Percentiles rank a stretch among this genome's conserved stretches.
Evolutionary conservation across 2,329 filamentous ascomycete species (phyloP).

Genomic region (Canariomyces notabilis): DNA sequence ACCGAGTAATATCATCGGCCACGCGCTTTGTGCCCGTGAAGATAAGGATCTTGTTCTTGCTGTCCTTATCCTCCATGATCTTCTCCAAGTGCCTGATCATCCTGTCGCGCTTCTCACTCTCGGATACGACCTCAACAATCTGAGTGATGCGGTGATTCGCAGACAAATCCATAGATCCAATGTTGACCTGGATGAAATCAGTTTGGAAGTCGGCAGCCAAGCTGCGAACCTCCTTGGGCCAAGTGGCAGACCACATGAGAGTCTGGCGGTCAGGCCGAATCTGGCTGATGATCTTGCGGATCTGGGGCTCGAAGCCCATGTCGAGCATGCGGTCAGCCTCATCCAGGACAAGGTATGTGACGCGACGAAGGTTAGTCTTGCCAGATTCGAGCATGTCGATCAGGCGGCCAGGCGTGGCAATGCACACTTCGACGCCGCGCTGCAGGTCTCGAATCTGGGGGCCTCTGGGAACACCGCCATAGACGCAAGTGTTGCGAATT

Average conservation of each 20-base stretch:
- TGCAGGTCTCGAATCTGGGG: conserved; percentile 93
- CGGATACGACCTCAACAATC: conserved; percentile 91
- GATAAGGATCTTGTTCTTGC: conserved; percentile 94
- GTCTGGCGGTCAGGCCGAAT: conserved; percentile 98
- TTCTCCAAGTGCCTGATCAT: conserved; percentile 98
- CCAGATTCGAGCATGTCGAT: conserved; percentile 98
- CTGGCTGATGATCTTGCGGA: conserved; percentile 96
- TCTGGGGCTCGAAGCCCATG: conserved; percentile 99
- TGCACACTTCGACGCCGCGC: conserved; percentile 95
- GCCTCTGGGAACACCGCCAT: conserved; percentile 97
- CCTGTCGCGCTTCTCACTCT: conserved; percentile 94
- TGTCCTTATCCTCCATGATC: conserved; percentile 89
- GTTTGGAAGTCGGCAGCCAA: conserved; percentile 85
- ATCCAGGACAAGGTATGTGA: conserved; percentile 96
- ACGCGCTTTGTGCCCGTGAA: conserved; percentile 94
- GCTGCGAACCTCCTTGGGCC: conserved; percentile 96
- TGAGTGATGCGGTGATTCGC: conserved; percentile 98
- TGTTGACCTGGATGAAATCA: conserved; percentile 98
- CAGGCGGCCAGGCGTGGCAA: conserved; percentile 93
- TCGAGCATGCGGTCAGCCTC: conserved; percentile 99
- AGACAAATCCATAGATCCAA: conserved; percentile 90
- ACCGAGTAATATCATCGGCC: conserved; percentile 94
- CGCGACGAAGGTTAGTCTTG: conserved; percentile 95
- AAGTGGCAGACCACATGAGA: conserved; percentile 99
- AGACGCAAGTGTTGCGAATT: conserved; percentile 97